phyloP scores from a whole-genome alignment of 2,329 filamentous ascomycete species.

The Curvularia verruculosa region DNA sequence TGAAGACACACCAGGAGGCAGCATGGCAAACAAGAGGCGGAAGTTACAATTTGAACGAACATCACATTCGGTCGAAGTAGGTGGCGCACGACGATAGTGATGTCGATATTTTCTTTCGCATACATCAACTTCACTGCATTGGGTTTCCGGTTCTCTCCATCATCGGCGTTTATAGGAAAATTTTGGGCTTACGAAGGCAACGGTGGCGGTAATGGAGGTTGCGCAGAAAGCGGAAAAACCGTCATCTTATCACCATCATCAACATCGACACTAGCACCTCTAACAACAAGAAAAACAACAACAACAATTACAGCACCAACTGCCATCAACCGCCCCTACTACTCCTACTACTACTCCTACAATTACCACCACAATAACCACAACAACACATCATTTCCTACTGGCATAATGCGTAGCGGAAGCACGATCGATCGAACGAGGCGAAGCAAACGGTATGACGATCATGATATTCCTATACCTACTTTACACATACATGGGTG shows the following conservation, averaged over 20 bases:
- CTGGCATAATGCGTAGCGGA: slow-evolving; percentile 18
- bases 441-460: slow-evolving; percentile 15
- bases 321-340: too few relatives aligned
- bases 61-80: slow-evolving; percentile 45
- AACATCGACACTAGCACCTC: slow-evolving; percentile 5
- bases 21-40: slow-evolving; percentile 40
- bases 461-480: slow-evolving; percentile 18
- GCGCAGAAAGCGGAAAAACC: neutral
- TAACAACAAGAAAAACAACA: neutral
- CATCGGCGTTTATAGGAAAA: slow-evolving; percentile 16
- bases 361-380: slow-evolving; percentile 2
- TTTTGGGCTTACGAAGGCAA: slow-evolving; percentile 13
- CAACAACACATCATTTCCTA: slow-evolving; percentile 12
- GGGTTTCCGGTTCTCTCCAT: slow-evolving; percentile 10
- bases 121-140: slow-evolving; percentile 19
- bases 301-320: neutral
- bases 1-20: slow-evolving; percentile 61
- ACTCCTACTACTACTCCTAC: neutral
- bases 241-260: neutral
- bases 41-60: slow-evolving; percentile 45
- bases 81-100: slow-evolving; percentile 43
- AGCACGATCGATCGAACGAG: slow-evolving; percentile 6
- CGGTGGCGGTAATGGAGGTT: slow-evolving; percentile 4
- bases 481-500: slow-evolving; percentile 14
- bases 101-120: slow-evolving; percentile 16